Conservation (phyloP, 345 rosid genomes). For the Citrus cavaleriei region DNA sequence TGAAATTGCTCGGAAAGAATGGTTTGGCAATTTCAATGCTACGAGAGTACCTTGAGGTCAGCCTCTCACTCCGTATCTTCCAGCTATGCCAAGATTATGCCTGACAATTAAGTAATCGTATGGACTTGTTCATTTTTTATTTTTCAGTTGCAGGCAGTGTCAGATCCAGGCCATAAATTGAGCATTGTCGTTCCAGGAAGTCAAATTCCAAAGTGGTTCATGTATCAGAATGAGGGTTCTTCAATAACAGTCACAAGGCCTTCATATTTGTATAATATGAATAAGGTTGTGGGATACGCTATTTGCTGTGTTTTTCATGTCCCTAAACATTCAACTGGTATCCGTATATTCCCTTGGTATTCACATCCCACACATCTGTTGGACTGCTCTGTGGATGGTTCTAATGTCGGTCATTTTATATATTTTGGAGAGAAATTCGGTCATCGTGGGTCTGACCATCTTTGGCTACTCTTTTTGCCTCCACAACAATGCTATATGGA, state of each 20-base stretch:
- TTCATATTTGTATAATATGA: no score
- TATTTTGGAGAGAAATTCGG: no score
- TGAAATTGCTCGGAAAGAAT: background rate
- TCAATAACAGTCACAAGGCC: background rate
- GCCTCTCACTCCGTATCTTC: background rate
- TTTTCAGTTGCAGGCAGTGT: background rate
- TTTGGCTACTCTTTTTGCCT: no score
- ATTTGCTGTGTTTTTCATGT: background rate
- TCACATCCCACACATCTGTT: no score
- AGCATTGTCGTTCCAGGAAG: no score
- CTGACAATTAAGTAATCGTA: background rate
- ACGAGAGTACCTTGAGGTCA: background rate
- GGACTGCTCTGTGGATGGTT: no score
- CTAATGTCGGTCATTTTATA: no score
- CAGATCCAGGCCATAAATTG: no score
- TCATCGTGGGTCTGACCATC: no score
- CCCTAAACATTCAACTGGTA: background rate
- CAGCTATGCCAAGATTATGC: background rate
- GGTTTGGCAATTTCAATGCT: background rate
- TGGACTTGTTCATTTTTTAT: background rate
- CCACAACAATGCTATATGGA: fast-evolving
- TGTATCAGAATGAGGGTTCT: no score
- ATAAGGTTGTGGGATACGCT: no score
- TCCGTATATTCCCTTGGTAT: fast-evolving
- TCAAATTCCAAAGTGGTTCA: no score